Conservation (phyloP, 2,329 filamentous ascomycete species). For the Fusarium subglutinans region DNA sequence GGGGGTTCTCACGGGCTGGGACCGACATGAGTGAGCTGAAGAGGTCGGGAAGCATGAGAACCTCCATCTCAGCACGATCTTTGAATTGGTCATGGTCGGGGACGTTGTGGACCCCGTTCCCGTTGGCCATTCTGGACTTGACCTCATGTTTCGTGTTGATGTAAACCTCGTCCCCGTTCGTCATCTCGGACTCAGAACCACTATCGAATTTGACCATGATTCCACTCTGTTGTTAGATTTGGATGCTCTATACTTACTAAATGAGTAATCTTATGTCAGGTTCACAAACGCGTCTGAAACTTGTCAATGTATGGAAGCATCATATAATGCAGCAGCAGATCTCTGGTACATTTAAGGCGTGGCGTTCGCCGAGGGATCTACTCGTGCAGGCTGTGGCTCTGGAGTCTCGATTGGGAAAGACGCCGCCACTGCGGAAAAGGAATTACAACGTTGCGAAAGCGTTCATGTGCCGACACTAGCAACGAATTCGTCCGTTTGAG, state of each 20-base stretch:
- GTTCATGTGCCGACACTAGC: not conserved
- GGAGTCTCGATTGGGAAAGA: not conserved
- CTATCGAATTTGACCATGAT: not conserved
- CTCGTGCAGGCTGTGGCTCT: not conserved
- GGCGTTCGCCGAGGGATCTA: not conserved
- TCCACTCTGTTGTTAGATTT: not conserved
- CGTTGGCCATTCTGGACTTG: not conserved
- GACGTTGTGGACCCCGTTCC: not conserved
- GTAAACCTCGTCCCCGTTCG: not conserved
- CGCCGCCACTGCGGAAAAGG: not conserved
- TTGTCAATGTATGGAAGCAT: not conserved
- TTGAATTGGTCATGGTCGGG: not conserved
- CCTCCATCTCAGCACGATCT: not conserved
- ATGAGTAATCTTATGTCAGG: rapidly evolving
- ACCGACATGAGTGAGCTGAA: not conserved
- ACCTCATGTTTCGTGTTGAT: not conserved
- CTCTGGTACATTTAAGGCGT: not conserved
- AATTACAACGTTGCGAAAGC: not conserved
- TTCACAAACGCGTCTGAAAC: not conserved
- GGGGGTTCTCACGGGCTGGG: not conserved
- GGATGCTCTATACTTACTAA: not conserved
- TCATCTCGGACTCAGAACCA: not conserved
- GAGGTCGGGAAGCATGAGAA: not conserved
- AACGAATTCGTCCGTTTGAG: not conserved
- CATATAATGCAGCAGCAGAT: not conserved